Evolutionary conservation across 208 protist species (phyloP).

Genomic region (Sergeia podlipaevii): DNA sequence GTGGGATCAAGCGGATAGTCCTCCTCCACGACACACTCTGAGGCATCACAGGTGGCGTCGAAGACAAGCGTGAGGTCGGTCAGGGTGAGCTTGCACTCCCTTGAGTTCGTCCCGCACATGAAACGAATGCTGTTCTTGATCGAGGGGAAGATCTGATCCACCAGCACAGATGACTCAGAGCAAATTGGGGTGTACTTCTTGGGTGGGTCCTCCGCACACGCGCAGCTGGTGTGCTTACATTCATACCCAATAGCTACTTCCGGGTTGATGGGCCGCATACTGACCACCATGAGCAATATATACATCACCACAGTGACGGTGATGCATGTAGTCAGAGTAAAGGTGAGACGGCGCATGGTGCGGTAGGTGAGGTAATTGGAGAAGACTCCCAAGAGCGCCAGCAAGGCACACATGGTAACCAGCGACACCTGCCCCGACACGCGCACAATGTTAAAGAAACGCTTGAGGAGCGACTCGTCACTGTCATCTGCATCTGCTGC

Average conservation of each 20-base stretch:
- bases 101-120: slow-evolving; percentile 25
- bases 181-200: slow-evolving; percentile 57
- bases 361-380: slow-evolving; percentile 26
- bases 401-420: slow-evolving; percentile 35
- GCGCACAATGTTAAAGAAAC: slow-evolving; percentile 28
- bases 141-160: slow-evolving; percentile 38
- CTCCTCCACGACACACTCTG: slow-evolving; percentile 68
- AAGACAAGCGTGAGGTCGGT: slow-evolving; percentile 61
- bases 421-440: slow-evolving; percentile 36
- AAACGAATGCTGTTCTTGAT: slow-evolving; percentile 61
- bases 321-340: slow-evolving; percentile 24
- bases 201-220: slow-evolving; percentile 66
- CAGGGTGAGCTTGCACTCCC: slow-evolving; percentile 47
- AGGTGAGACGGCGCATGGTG: slow-evolving; percentile 28
- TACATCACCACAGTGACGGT: slow-evolving; percentile 39
- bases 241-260: slow-evolving; percentile 42
- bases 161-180: slow-evolving; percentile 41
- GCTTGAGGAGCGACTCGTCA: slow-evolving; percentile 13
- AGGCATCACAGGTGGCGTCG: slow-evolving; percentile 54
- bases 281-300: slow-evolving; percentile 54
- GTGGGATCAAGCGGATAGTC: slow-evolving; percentile 9
- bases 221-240: slow-evolving; percentile 58
- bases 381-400: slow-evolving; percentile 45
- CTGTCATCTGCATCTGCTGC: slow-evolving; percentile 1
- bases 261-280: slow-evolving; percentile 28